phyloP scores from a whole-genome alignment of 2,329 filamentous ascomycete species.

The Geosmithia flava region DNA sequence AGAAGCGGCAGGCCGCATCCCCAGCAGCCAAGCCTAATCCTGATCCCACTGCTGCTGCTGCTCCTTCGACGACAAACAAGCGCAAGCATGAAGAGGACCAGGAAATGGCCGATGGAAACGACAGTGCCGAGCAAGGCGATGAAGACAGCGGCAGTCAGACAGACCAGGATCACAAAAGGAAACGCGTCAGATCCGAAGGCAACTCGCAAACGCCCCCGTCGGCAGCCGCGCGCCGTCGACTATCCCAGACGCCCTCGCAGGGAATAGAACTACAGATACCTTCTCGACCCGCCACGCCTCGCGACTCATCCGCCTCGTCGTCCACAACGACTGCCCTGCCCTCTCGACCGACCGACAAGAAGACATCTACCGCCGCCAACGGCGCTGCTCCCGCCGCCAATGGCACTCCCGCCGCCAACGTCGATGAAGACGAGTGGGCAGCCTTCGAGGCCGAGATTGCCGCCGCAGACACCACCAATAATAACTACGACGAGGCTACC shows the following conservation, averaged over 20 bases:
- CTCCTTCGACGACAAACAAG: slow-evolving; percentile 10
- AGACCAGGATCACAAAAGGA: slow-evolving; percentile 19
- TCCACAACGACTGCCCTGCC: slow-evolving; percentile 13
- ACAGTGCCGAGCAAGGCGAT: slow-evolving; percentile 8
- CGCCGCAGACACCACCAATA: slow-evolving; percentile 22
- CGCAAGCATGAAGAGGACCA: slow-evolving; percentile 21
- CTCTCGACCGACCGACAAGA: slow-evolving; percentile 12
- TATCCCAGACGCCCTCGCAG: slow-evolving; percentile 38
- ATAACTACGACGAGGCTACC: slow-evolving; percentile 37
- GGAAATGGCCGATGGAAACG: slow-evolving; percentile 12
- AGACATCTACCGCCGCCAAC: slow-evolving; percentile 10
- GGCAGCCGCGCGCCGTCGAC: slow-evolving; percentile 19
- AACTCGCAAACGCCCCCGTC: slow-evolving; percentile 11
- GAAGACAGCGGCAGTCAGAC: slow-evolving; percentile 18
- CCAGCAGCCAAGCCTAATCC: neutral
- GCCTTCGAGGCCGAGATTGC: slow-evolving; percentile 79
- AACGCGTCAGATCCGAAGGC: neutral
- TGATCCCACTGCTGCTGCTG: neutral
- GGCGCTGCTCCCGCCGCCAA: slow-evolving; percentile 4
- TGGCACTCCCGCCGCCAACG: slow-evolving; percentile 7
- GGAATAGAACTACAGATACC: slow-evolving; percentile 51
- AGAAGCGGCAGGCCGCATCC: slow-evolving; percentile 3
- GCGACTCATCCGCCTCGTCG: slow-evolving; percentile 28
- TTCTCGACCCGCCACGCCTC: slow-evolving; percentile 49
- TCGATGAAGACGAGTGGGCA: slow-evolving; percentile 72